Evolutionary conservation across 768 basidiomycete genomes (phyloP), one percentile per base, ranked within the genome.

Genomic region (Rhodotorula kratochvilovae): DNA sequence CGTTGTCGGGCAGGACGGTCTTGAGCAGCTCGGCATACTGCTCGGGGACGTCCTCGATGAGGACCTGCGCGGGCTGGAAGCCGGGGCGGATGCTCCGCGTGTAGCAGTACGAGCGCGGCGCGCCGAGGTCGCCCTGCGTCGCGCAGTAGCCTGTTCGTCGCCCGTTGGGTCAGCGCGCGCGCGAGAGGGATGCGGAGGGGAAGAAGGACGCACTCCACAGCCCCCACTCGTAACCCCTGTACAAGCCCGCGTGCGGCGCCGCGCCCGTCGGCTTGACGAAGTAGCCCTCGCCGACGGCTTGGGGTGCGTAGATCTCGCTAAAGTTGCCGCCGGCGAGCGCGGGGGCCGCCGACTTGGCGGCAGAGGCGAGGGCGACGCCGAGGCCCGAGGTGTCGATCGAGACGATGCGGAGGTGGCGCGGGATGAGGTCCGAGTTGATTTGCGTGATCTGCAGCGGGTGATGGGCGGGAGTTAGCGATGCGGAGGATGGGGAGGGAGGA

Each of bases 321-420:
- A 61, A 65, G 69, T 70, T 61, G 27, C 33, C n/a, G 16, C 5
- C 35, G 15, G 42, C 48, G 45, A 70, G 25, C 23, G 45, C 33
- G 8, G 33, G 39, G 4, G 45, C 27, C 23, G 33, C 2, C 35
- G 27, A 23, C 29, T 46, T 60, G 5, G 59, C 59, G 0, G 67
- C 61, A 0, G 50, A 39, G 0, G 66, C 53, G 27, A 72, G 29
- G 7, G 76, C 74, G 2, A 54, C 33, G 5, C 68, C 67, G n/a
- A 77, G 45, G 6, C 74, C 74, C 2, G 60, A 33, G 12, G 74
- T 77, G 64, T 71, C 64, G 63, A 76, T 69, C 31, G 50, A 46
- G 48, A 72, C 70, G 68, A 76, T 66, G 21, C 70, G 68, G 29
- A 76, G 58, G 59, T 74, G 70, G 1, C 73, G 63, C 8, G 76